phyloP scores from a whole-genome alignment of 1,284 basidiomycete genomes.

The Tilletia caries region DNA sequence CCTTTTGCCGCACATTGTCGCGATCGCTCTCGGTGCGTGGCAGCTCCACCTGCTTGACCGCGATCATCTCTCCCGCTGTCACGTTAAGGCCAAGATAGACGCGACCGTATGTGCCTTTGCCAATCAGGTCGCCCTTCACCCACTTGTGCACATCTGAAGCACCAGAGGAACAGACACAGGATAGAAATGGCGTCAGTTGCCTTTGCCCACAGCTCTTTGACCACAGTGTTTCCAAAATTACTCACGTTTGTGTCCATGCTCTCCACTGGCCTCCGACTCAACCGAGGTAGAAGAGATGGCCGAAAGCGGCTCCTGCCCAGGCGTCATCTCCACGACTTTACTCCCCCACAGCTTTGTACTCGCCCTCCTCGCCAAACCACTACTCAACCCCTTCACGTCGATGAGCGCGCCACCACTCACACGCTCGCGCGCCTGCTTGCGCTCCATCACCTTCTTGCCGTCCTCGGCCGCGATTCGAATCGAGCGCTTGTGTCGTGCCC shows the following conservation, averaged over 20 bases:
- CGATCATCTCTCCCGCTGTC: constrained; percentile 98
- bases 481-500: constrained; percentile 67
- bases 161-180: neutral
- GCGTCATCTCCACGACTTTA: constrained; percentile 85
- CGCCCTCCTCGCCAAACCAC: constrained; percentile 65
- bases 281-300: neutral
- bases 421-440: constrained; percentile 57
- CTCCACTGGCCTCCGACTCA: neutral
- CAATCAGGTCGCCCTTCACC: constrained; percentile 96
- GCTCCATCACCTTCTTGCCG: constrained; percentile 52
- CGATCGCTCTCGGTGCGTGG: constrained; percentile 85
- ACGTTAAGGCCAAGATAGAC: constrained; percentile 95
- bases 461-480: constrained; percentile 83
- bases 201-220: constrained; percentile 12
- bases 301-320: constrained; percentile 57
- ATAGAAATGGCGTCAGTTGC: no score
- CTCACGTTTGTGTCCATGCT: constrained; percentile 28
- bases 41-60: constrained; percentile 97
- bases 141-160: constrained; percentile 76
- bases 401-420: constrained; percentile 47
- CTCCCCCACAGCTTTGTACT: constrained; percentile 96
- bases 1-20: constrained; percentile 76
- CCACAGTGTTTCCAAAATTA: constrained; percentile 24
- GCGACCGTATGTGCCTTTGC: constrained; percentile 91
- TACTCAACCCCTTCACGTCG: neutral